Conservation (phyloP, 1,284 basidiomycete genomes). For the Austroboletus novae-zelandiae region DNA sequence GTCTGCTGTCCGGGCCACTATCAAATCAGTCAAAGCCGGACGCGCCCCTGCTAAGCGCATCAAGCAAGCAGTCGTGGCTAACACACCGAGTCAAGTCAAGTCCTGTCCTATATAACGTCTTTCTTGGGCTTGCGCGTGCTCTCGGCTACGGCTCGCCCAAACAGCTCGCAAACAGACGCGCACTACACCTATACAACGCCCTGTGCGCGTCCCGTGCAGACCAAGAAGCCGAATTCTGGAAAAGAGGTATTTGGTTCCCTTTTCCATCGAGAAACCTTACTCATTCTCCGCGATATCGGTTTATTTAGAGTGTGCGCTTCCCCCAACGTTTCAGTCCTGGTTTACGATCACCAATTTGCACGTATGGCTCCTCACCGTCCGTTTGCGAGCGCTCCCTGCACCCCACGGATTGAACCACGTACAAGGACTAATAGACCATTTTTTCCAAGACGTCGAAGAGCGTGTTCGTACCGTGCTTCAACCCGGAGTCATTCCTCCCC, state of each 20-base stretch:
- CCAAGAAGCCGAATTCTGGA: slow-evolving; percentile 59
- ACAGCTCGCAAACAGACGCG: slow-evolving; percentile 58
- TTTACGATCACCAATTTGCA: slow-evolving; percentile 95
- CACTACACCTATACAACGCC: slow-evolving; percentile 54
- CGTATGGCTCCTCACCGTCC: slow-evolving; percentile 65
- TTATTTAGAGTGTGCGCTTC: no score
- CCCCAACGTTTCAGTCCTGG: slow-evolving; percentile 90
- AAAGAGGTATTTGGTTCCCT: slow-evolving; percentile 37
- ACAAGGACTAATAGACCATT: slow-evolving; percentile 90
- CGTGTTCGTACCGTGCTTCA: slow-evolving; percentile 74
- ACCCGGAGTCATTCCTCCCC: slow-evolving; percentile 24
- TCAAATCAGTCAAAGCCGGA: slow-evolving; percentile 7
- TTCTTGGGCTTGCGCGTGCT: slow-evolving; percentile 48
- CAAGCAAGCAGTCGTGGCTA: background rate
- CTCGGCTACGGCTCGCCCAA: slow-evolving; percentile 63
- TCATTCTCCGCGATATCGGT: background rate
- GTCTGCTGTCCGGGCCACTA: slow-evolving; percentile 13
- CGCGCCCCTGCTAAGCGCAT: background rate
- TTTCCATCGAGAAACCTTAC: background rate
- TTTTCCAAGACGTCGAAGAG: slow-evolving; percentile 94
- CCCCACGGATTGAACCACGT: slow-evolving; percentile 64
- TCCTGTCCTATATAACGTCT: slow-evolving; percentile 48
- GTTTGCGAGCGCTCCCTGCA: slow-evolving; percentile 81
- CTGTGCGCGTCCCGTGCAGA: slow-evolving; percentile 58
- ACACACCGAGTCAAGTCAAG: slow-evolving; percentile 33